A percentile compares a stretch with the other conserved stretches of the same genome.
Evolutionary conservation across 257 asterid species (phyloP).

Genomic region (Rauvolfia tetraphylla): DNA sequence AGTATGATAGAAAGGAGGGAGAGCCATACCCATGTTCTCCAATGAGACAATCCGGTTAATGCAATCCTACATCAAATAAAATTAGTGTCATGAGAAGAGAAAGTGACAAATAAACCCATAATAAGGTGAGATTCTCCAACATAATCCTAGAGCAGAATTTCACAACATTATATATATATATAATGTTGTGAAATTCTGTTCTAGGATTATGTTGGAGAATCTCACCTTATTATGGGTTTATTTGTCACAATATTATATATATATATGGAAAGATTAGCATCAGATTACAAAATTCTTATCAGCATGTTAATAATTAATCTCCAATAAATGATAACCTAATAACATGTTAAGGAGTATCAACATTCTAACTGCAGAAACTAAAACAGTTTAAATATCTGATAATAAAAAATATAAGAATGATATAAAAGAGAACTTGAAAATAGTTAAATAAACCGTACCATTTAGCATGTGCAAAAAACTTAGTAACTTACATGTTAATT

Average conservation of each 20-base stretch:
- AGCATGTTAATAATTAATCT: not conserved
- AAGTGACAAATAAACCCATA: not conserved
- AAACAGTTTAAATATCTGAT: not conserved
- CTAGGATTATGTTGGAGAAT: not conserved
- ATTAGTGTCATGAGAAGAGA: slow-evolving; percentile 15
- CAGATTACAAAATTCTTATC: not conserved
- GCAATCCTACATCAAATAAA: slow-evolving; percentile 69
- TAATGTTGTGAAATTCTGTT: not conserved
- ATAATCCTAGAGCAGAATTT: not conserved
- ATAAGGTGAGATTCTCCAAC: not conserved
- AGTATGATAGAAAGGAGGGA: slow-evolving; percentile 4
- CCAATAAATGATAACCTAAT: not conserved
- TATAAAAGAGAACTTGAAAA: not conserved
- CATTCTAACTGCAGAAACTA: not conserved
- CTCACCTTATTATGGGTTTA: not conserved
- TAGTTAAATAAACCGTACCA: not conserved
- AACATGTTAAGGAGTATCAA: not conserved
- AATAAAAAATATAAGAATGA: not conserved
- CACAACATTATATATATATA: too few species aligned
- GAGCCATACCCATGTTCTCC: slow-evolving; percentile 73
- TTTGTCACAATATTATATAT: too few species aligned
- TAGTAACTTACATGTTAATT: not conserved
- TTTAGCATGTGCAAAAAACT: not conserved
- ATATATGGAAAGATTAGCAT: not conserved
- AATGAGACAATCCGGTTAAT: slow-evolving; percentile 76